A percentile compares a stretch with the other conserved stretches of the same genome.
These are phyloP conservation scores for Arthrobotrys iridis DNA, from an alignment of 2,329 filamentous ascomycete genomes.

Conservation along the genomic window DNA sequence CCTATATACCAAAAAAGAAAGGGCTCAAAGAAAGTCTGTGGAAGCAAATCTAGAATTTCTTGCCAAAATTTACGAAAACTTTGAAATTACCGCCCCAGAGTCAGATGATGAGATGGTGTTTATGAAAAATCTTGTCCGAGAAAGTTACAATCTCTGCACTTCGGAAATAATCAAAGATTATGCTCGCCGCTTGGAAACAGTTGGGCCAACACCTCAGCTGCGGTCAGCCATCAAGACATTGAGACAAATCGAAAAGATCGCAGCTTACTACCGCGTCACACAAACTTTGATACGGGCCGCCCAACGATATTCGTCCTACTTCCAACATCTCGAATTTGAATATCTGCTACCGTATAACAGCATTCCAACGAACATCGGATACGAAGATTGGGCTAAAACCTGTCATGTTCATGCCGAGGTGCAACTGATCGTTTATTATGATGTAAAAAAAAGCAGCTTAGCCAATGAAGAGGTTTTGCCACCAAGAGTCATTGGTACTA, in stretches of 20 bases:
- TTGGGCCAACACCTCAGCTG: slow-evolving; percentile 27
- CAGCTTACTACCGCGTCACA: slow-evolving; percentile 23
- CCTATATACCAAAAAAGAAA: slow-evolving; percentile 37
- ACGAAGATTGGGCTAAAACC: slow-evolving; percentile 31
- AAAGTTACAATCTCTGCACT: slow-evolving; percentile 15
- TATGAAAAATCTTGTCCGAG: neutral
- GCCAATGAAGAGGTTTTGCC: neutral
- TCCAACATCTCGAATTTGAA: slow-evolving; percentile 14
- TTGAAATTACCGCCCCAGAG: neutral
- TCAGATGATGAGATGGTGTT: neutral
- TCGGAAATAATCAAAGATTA: neutral
- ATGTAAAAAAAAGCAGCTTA: slow-evolving; percentile 56
- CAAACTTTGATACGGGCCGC: slow-evolving; percentile 2
- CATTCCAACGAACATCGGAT: slow-evolving; percentile 12
- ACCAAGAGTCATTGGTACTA: slow-evolving; percentile 65
- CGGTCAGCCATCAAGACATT: slow-evolving; percentile 31
- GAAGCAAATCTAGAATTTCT: slow-evolving; percentile 1
- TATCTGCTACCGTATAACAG: slow-evolving; percentile 16
- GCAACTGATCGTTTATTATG: slow-evolving; percentile 64
- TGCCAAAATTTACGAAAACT: slow-evolving; percentile 8
- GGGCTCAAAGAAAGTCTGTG: neutral
- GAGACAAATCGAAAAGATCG: slow-evolving; percentile 36
- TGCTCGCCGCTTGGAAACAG: slow-evolving; percentile 6
- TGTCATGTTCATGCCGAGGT: slow-evolving; percentile 66
- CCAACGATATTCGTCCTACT: neutral